These are phyloP conservation scores for Globisporangium abappressorium DNA, from an alignment of 352 stramenopile genomes.

Conservation along the genomic window DNA sequence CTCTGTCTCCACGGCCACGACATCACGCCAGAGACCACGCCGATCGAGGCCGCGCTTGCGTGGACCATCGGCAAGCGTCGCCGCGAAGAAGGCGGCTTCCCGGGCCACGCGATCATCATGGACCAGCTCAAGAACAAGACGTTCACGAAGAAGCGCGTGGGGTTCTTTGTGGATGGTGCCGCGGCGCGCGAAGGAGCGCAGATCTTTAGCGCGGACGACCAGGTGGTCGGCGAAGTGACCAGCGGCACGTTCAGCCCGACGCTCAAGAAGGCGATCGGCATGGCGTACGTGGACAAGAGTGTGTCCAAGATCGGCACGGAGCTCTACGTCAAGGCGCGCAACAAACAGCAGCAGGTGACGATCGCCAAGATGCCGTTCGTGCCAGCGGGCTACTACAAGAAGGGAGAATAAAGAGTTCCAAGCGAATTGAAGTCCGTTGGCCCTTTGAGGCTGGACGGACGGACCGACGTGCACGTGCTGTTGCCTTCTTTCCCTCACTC, in stretches of 20 bases:
- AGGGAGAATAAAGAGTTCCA: constrained; percentile 35
- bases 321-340: constrained; percentile 93
- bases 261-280: constrained; percentile 96
- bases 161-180: constrained; percentile 95
- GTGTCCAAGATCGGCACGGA: constrained; percentile 91
- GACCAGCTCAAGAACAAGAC: constrained; percentile 94
- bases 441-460: background rate
- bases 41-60: constrained; percentile 92
- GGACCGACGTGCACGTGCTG: background rate
- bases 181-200: constrained; percentile 91
- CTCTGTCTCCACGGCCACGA: constrained; percentile 99
- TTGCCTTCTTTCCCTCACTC: background rate
- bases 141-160: constrained; percentile 91
- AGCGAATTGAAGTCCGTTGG: background rate
- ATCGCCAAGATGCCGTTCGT: constrained; percentile 99
- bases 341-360: constrained; percentile 92
- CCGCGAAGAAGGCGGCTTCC: constrained; percentile 90
- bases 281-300: constrained; percentile 96
- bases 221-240: constrained; percentile 92
- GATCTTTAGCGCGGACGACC: constrained; percentile 87
- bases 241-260: constrained; percentile 96
- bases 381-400: constrained; percentile 94
- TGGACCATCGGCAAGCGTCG: constrained; percentile 92
- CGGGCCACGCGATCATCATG: constrained; percentile 94
- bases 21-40: constrained; percentile 94